Evolutionary conservation across 805 yeast genomes (phyloP).

Genomic region (Sungouiozyma ichnusensis): DNA sequence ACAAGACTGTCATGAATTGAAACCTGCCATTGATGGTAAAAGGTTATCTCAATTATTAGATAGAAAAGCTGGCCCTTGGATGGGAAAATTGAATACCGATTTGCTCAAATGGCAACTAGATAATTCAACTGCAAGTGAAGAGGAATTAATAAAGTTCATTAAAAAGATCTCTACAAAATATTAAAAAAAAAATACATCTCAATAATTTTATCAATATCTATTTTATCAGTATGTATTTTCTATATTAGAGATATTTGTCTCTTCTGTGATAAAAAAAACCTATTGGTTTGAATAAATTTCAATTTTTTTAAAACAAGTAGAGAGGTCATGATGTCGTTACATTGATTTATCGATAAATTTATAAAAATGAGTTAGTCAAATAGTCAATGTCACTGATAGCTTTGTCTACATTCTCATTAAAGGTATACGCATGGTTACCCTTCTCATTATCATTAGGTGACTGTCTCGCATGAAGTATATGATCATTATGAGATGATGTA

Average conservation of each 20-base stretch:
- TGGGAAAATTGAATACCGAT: constrained; percentile 44
- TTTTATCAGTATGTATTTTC: neutral
- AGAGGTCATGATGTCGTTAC: neutral
- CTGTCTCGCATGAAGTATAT: neutral
- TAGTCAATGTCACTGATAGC: neutral
- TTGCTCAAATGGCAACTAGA: constrained; percentile 71
- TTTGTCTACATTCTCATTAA: neutral
- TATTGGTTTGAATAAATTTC: neutral
- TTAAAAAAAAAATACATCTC: neutral
- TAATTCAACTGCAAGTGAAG: constrained; percentile 44
- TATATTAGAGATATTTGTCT: too few species aligned
- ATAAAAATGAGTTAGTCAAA: neutral
- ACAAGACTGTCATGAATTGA: constrained; percentile 31
- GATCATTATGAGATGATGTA: neutral
- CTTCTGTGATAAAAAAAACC: too few species aligned
- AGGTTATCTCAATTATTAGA: constrained; percentile 41
- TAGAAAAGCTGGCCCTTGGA: constrained; percentile 81
- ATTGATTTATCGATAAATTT: too few species aligned
- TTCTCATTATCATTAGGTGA: neutral
- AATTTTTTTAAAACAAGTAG: neutral
- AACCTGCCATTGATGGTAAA: constrained; percentile 71
- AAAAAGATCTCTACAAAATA: constrained; percentile 2
- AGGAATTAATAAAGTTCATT: constrained; percentile 42
- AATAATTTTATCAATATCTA: neutral
- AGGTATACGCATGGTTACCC: neutral